A percentile compares a stretch with the other conserved stretches of the same genome.
Conservation (phyloP, 1,139 yeast species). For the Candida tetrigidarum region DNA sequence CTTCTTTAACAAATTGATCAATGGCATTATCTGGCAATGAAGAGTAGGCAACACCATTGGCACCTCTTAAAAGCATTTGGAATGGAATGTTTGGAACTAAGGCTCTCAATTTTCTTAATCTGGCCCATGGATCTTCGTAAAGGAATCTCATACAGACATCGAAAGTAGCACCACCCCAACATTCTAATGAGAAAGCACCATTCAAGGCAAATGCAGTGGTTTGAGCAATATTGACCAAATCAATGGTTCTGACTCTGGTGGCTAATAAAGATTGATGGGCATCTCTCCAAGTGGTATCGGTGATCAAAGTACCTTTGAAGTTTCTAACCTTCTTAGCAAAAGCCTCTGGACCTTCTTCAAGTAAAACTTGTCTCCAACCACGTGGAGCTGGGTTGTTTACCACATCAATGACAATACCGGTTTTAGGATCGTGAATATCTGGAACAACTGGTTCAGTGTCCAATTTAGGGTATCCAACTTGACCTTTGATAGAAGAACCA, state of each 20-base stretch:
- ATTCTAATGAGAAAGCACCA: constrained; percentile 94
- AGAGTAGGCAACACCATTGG: constrained; percentile 98
- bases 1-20: constrained; percentile 94
- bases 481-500: constrained; percentile 96
- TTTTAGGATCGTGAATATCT: constrained; percentile 58
- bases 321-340: constrained; percentile 88
- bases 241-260: constrained; percentile 95
- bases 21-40: constrained; percentile 98
- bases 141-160: constrained; percentile 98
- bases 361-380: constrained; percentile 92
- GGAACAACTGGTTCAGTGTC: constrained; percentile 78
- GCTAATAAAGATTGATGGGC: constrained; percentile 99
- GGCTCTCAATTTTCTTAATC: constrained; percentile 84
- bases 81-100: constrained; percentile 98
- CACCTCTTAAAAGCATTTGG: constrained; percentile 99
- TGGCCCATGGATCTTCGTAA: constrained; percentile 99
- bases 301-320: constrained; percentile 84
- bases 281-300: constrained; percentile 99
- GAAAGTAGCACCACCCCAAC: constrained; percentile 99
- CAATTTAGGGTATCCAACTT: constrained; percentile 88
- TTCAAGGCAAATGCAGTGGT: constrained; percentile 89
- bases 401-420: constrained; percentile 63
- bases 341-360: constrained; percentile 84
- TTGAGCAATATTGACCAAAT: constrained; percentile 88
- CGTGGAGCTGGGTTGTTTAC: constrained; percentile 55